These are phyloP conservation scores for Sclerotinia trifoliorum DNA, from an alignment of 2,329 filamentous ascomycete species.

Conservation along the genomic window DNA sequence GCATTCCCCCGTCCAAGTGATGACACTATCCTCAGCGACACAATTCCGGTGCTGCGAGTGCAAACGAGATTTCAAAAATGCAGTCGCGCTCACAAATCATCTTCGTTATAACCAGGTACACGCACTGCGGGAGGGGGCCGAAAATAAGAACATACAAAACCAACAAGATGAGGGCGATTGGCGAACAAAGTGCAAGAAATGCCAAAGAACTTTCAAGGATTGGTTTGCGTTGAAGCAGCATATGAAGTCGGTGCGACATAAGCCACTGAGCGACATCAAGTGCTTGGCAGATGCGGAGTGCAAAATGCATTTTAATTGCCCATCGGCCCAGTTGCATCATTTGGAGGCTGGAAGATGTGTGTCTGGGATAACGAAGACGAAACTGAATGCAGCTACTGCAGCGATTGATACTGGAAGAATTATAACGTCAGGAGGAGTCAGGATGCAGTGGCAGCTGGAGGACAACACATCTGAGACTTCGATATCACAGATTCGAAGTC, in stretches of 20 bases:
- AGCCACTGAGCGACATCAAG: not conserved
- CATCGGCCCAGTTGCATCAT: not conserved
- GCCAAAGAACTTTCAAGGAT: conserved; percentile 27
- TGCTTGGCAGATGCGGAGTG: not conserved
- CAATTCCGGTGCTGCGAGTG: conserved; percentile 28
- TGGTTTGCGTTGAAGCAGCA: conserved; percentile 20
- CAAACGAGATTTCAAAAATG: conserved; percentile 28
- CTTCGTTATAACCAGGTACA: conserved; percentile 26
- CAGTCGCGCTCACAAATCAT: conserved; percentile 26
- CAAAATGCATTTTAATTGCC: not conserved
- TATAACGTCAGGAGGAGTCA: conserved; percentile 6
- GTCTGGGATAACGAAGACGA: not conserved
- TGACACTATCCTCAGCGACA: not conserved
- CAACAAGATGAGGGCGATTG: conserved; percentile 9
- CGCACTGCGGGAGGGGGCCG: conserved; percentile 16
- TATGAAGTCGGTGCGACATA: conserved; percentile 24
- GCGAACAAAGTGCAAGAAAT: conserved; percentile 17
- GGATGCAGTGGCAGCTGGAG: conserved; percentile 16
- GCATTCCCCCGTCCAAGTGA: conserved; percentile 12
- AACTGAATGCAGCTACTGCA: not conserved
- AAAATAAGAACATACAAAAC: conserved; percentile 25
- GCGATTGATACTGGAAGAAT: not conserved
- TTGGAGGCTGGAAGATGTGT: not conserved
- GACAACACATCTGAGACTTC: conserved; percentile 23
- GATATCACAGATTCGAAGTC: conserved; percentile 25